These are phyloP conservation scores for Podospora comata DNA, from an alignment of 495 filamentous ascomycete species.

Conservation along the genomic window DNA sequence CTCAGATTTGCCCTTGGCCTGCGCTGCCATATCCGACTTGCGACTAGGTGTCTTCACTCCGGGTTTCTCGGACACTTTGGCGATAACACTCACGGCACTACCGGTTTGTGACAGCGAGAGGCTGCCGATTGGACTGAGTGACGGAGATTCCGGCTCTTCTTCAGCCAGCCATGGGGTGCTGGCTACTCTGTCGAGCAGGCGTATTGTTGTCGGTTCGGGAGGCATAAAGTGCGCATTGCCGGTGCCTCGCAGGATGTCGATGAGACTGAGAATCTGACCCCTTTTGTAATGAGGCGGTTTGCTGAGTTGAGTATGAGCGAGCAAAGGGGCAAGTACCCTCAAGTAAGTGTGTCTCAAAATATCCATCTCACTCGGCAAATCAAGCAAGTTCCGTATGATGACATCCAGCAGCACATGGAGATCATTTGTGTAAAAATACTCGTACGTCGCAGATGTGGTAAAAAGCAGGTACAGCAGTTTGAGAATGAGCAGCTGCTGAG, in stretches of 20 bases:
- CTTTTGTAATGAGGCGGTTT: slow-evolving; percentile 86
- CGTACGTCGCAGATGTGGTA: slow-evolving; percentile 82
- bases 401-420: slow-evolving; percentile 92
- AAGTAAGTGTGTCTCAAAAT: slow-evolving; percentile 93
- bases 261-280: slow-evolving; percentile 72
- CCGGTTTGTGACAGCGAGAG: slow-evolving; percentile 46
- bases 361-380: slow-evolving; percentile 77
- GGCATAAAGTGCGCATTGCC: slow-evolving; percentile 81
- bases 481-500: slow-evolving; percentile 87
- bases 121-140: slow-evolving; percentile 47
- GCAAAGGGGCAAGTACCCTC: slow-evolving; percentile 85
- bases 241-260: slow-evolving; percentile 61
- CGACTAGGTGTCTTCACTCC: slow-evolving; percentile 80
- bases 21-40: slow-evolving; percentile 38
- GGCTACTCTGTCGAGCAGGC: slow-evolving; percentile 76
- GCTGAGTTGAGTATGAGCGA: slow-evolving; percentile 86
- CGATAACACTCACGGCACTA: slow-evolving; percentile 66
- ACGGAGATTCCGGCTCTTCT: slow-evolving; percentile 44
- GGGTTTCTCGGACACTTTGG: slow-evolving; percentile 75
- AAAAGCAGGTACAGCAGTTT: slow-evolving; percentile 95
- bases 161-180: slow-evolving; percentile 78
- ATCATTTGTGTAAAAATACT: slow-evolving; percentile 99
- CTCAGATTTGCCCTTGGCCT: slow-evolving; percentile 14
- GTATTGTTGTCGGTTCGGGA: slow-evolving; percentile 81
- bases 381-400: slow-evolving; percentile 90